These are phyloP conservation scores for Buxus sempervirens DNA, from an alignment of 164 flowering plant species.

Conservation along the genomic window DNA sequence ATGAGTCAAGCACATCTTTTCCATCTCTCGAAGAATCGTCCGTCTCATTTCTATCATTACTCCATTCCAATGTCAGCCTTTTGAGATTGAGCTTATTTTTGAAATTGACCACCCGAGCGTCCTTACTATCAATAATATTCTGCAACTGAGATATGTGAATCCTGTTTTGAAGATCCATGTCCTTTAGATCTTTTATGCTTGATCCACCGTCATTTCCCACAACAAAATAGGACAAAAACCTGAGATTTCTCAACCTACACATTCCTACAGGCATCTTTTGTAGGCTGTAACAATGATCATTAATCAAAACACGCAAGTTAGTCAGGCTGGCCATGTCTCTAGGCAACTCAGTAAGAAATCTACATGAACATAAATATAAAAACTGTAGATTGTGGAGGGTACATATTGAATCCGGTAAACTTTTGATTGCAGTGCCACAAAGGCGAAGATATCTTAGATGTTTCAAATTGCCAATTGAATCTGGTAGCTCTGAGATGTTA, in stretches of 20 bases:
- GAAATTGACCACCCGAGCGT: constrained; percentile 15
- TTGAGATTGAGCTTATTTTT: constrained; percentile 15
- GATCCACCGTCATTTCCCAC: constrained; percentile 11
- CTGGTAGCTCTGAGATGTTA: constrained; percentile 8
- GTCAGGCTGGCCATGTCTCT: constrained; percentile 9
- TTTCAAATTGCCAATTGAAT: constrained; percentile 19
- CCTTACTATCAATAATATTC: not conserved
- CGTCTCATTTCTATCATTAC: not conserved
- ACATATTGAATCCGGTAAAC: constrained; percentile 25
- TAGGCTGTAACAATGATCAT: not conserved
- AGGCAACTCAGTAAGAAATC: constrained; percentile 21
- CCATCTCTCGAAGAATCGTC: not conserved
- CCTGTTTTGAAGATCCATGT: not conserved
- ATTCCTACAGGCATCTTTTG: constrained; percentile 14
- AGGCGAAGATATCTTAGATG: constrained; percentile 29
- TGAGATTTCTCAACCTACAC: constrained; percentile 20
- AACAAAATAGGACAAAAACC: constrained; percentile 8
- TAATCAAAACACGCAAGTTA: constrained; percentile 21
- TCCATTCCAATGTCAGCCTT: constrained; percentile 20
- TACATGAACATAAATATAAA: constrained; percentile 20
- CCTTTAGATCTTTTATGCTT: constrained; percentile 19
- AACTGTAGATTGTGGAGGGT: constrained; percentile 28
- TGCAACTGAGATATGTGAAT: constrained; percentile 7
- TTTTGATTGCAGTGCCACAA: constrained; percentile 16
- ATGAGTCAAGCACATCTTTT: constrained; percentile 18